Evolutionary conservation across 2,329 filamentous ascomycete genomes (phyloP).

Genomic region (Magnaporthiopsis incrustans): DNA sequence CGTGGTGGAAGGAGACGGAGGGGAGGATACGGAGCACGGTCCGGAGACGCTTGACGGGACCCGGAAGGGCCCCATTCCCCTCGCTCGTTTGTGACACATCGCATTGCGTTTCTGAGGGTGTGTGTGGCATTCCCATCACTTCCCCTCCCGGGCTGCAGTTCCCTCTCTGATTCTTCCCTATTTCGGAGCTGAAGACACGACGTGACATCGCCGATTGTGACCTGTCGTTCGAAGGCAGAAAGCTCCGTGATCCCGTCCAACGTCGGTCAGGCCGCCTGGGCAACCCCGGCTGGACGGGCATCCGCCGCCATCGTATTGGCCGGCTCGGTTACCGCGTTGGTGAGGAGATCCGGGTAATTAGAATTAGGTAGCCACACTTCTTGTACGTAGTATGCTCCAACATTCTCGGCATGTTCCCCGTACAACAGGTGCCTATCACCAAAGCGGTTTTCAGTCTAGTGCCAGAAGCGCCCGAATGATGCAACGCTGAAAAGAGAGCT

Average conservation of each 20-base stretch:
- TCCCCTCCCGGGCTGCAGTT: not conserved
- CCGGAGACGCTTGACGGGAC: not conserved
- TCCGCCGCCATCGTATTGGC: not conserved
- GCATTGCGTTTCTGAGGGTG: not conserved
- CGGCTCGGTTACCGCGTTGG: not conserved
- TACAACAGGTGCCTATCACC: too few relatives aligned
- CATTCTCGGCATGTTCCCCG: not conserved
- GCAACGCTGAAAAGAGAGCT: not conserved
- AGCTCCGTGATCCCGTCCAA: not conserved
- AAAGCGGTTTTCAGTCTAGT: not conserved
- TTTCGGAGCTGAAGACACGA: not conserved
- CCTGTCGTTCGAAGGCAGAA: not conserved
- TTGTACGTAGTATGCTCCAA: not conserved
- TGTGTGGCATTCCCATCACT: not conserved
- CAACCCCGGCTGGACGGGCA: not conserved
- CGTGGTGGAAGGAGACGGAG: not conserved
- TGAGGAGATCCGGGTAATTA: not conserved
- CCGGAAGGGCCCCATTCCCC: not conserved
- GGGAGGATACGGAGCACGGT: not conserved
- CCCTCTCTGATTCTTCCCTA: not conserved
- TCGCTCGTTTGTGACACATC: not conserved
- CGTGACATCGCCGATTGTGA: not conserved
- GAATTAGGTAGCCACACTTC: not conserved
- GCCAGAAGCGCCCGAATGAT: not conserved
- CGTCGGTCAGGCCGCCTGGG: not conserved